Evolutionary conservation across 192 early-diverging fungal genomes (phyloP).

Genomic region (Rhizophagus sp.): DNA sequence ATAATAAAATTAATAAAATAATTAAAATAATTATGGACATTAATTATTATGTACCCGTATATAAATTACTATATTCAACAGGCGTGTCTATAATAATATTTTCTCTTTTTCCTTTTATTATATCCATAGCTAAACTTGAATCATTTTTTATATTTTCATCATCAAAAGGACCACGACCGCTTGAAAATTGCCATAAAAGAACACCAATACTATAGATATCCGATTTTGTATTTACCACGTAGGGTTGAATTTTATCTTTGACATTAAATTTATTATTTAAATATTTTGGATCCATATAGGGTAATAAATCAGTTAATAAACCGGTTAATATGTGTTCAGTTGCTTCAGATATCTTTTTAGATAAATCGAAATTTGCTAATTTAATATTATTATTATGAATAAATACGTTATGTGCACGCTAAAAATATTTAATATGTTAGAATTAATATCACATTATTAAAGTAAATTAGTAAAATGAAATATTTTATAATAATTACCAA

Average conservation of each 20-base stretch:
- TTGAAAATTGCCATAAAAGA: neutral
- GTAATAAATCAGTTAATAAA: neutral
- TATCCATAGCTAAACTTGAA: neutral
- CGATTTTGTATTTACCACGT: neutral
- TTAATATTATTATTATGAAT: neutral
- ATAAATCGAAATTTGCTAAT: neutral
- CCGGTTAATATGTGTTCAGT: neutral
- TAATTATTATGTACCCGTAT: neutral
- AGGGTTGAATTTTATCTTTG: no score
- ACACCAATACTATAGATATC: neutral
- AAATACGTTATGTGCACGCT: neutral
- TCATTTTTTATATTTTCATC: neutral
- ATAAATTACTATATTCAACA: neutral
- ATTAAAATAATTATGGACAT: neutral
- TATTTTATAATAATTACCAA: neutral
- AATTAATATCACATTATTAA: neutral
- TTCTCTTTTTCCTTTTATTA: slow-evolving; percentile 3
- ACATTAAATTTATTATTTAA: neutral
- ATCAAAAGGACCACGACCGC: neutral
- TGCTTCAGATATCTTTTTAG: neutral
- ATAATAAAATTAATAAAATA: no score
- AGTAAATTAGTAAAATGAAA: neutral
- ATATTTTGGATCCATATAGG: slow-evolving; percentile 1
- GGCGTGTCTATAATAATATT: neutral
- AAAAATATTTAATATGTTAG: no score